Evolutionary conservation across 352 stramenopile species (phyloP).

Genomic region (Phytophthora colocasiae): DNA sequence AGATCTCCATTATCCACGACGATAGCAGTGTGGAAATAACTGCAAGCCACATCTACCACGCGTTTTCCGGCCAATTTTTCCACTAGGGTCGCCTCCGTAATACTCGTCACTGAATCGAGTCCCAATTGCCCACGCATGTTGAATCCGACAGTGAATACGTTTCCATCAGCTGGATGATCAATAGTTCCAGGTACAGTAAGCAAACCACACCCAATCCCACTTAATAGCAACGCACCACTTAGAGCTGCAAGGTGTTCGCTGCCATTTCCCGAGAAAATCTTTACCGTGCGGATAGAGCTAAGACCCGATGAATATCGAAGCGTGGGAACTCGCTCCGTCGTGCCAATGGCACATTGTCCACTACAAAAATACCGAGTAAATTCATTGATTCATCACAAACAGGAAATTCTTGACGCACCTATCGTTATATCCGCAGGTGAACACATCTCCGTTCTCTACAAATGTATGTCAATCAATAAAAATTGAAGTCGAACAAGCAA

Average conservation of each 20-base stretch:
- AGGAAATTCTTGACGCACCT: slow-evolving; percentile 45
- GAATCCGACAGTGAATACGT: slow-evolving; percentile 92
- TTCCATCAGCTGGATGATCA: slow-evolving; percentile 59
- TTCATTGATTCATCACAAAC: neutral
- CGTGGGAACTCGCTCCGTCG: slow-evolving; percentile 72
- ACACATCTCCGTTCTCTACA: slow-evolving; percentile 79
- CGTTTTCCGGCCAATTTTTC: slow-evolving; percentile 48
- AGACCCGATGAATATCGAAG: slow-evolving; percentile 61
- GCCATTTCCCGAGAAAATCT: slow-evolving; percentile 92
- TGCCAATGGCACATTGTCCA: slow-evolving; percentile 90
- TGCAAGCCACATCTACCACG: slow-evolving; percentile 88
- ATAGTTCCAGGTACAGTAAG: neutral
- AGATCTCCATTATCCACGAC: slow-evolving; percentile 81
- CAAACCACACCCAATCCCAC: neutral
- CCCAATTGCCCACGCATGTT: slow-evolving; percentile 93
- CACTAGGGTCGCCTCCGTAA: slow-evolving; percentile 63
- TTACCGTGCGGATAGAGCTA: slow-evolving; percentile 60
- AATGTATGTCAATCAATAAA: slow-evolving; percentile 2
- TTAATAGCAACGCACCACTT: slow-evolving; percentile 46
- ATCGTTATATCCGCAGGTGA: slow-evolving; percentile 93
- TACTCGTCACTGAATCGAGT: slow-evolving; percentile 72
- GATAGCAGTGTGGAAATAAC: slow-evolving; percentile 94
- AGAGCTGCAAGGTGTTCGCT: slow-evolving; percentile 92
- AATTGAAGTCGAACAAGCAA: neutral
- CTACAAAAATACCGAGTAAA: slow-evolving; percentile 35